Evolutionary conservation across 805 yeast genomes (phyloP), one percentile per base, ranked within the genome.

Genomic region (Debaryomyces maramus): DNA sequence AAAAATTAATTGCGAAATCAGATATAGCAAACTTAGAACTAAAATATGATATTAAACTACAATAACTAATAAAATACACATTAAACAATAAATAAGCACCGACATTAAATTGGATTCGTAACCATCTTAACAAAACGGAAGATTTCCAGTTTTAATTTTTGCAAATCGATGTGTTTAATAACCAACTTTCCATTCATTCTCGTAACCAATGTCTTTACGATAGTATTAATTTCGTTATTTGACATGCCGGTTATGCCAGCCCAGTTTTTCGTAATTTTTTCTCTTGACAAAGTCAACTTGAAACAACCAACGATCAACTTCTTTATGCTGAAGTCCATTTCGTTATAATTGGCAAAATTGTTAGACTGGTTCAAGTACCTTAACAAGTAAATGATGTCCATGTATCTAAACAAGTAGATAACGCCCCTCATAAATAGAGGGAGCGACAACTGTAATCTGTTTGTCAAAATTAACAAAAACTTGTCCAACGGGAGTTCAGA

Each of bases 301-400:
- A 65, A 63, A 45, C 75, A 70, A 4, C 72, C 75, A 28, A 69
- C 52, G 30, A 70, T 62, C 45, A 70, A 62, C 44, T 68, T 65
- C 46, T 60, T 63, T 36, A 69, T 55, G 17, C 63, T 65, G 50
- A 63, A 69, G 23, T 67, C 73, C 75, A 70, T 70, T 22, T 65
- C 72, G 32, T 60, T 67, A 50, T 64, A 67, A 47, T 64, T 67
- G 22, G 70, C 73, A 43, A 60, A 66, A 44, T 70, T 70, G 45
- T 70, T 70, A 20, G 72, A 63, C 48, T 70, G 75, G 44, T 70
- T 70, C 41, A 70, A 61, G 46, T 70, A 70, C 39, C 75, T 53
- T 43, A 70, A 62, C 40, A 70, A 59, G 50, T 70, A 70, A 36
- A 70, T 63, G 32, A 70, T 67, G 47, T 70, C 75, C 74, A 70